Base-by-base conservation (phyloP, 352 stramenopile species). In the Globisporangium apiculatum region DNA sequence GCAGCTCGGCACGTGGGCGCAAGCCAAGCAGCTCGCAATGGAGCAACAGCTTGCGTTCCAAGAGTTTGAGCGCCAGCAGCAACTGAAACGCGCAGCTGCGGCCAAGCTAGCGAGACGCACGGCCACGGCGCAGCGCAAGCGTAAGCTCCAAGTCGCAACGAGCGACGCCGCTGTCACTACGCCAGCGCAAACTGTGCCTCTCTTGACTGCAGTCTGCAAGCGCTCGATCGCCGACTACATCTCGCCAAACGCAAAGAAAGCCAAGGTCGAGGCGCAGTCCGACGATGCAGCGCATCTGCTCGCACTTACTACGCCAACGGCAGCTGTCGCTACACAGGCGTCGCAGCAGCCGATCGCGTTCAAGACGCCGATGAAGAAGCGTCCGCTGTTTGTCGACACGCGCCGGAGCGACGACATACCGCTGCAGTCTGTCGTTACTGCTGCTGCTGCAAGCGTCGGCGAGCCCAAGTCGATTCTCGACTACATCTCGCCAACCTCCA, bases 201-300 rank as follows among this genome's bases (percentile, higher is more conserved):
- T 31, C 24, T 31, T 31, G 24, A 3, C 24, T 31, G 1, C 24
- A 31, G 24, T 31, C 24, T 31, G 24, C 24, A 31, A 31, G 24
- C 24, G 24, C 24, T 64, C 51, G 45, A 64, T 64, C n/a, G 24
- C 51, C 14, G 58, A 64, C 53, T 64, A 64, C 58, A 64, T 64
- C 38, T 64, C 58, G 8, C 58, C 58, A 0, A 59, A 64, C 45
- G 50, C 58, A 24, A 64, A 64, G 51, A 48, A 54, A 46, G 56
- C 56, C 24, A 31, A 31, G 24, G 24, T 31, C 24, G 24, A 31
- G 24, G 24, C 24, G 24, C 24, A 31, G 24, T 31, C 24, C 24
- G 24, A 31, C 1, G 24, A 31, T 31, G 24, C 24, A 31, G 24
- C 24, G 24, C 24, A 31, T 31, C 24, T 31, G 24, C 24, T 31